These are phyloP conservation scores for Yarrowia porcina DNA, from an alignment of 805 yeast species.

Conservation along the genomic window DNA sequence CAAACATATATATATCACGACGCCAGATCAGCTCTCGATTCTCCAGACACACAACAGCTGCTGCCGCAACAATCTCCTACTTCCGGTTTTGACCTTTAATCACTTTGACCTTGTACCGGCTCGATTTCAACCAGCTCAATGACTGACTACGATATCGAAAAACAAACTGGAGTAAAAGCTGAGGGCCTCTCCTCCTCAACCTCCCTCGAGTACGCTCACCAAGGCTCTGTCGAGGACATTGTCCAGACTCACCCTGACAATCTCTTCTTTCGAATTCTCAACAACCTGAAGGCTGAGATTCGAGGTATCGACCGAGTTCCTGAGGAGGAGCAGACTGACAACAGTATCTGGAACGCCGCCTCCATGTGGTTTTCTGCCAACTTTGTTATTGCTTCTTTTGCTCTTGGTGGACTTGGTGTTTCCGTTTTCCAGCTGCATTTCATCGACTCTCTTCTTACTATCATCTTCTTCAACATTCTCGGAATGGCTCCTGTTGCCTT, in stretches of 20 bases:
- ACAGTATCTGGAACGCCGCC: conserved; percentile 64
- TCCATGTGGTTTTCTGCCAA: conserved; percentile 92
- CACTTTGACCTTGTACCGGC: conserved; percentile 25
- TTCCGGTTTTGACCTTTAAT: conserved; percentile 20
- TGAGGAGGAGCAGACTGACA: conserved; percentile 72
- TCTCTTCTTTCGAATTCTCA: not conserved
- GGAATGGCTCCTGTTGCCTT: conserved; percentile 81
- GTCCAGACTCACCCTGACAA: conserved; percentile 25
- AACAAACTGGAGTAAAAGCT: conserved; percentile 17
- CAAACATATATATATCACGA: conserved; percentile 10
- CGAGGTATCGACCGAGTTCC: conserved; percentile 80
- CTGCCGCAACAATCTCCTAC: conserved; percentile 9
- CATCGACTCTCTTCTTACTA: conserved; percentile 64
- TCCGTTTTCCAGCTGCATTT: conserved; percentile 65
- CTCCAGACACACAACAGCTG: conserved; percentile 13
- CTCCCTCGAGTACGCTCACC: conserved; percentile 2
- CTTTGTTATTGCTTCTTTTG: conserved; percentile 76
- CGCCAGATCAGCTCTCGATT: not conserved
- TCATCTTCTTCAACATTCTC: conserved; percentile 67
- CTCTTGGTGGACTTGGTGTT: conserved; percentile 71
- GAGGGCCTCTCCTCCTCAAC: conserved; percentile 18
- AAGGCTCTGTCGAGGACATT: conserved; percentile 1
- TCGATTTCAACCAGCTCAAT: conserved; percentile 7
- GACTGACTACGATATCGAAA: conserved; percentile 27
- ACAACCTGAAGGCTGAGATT: conserved; percentile 44